These are phyloP conservation scores for Chiua sp. DNA, from an alignment of 1,284 basidiomycete species.

Conservation along the genomic window DNA sequence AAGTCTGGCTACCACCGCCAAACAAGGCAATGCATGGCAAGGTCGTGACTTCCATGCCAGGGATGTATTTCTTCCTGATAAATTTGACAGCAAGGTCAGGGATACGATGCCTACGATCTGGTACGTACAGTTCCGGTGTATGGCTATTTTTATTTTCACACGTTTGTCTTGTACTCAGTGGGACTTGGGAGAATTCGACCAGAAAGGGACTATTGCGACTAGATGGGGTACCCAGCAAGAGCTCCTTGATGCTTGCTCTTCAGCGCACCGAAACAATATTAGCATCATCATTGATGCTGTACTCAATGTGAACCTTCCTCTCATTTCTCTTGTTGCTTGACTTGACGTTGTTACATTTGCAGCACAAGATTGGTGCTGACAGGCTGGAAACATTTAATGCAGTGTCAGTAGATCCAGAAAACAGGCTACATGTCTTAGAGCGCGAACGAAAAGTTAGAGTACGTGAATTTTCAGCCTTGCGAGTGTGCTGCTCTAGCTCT, in stretches of 20 bases:
- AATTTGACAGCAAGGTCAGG: slow-evolving; percentile 59
- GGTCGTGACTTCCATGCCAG: slow-evolving; percentile 42
- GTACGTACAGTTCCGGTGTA: slow-evolving; percentile 43
- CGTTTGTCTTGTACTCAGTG: slow-evolving; percentile 50
- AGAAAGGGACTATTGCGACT: slow-evolving; percentile 82
- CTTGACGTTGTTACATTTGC: slow-evolving; percentile 7
- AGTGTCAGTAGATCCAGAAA: slow-evolving; percentile 72
- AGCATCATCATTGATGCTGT: slow-evolving; percentile 80
- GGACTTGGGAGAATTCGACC: slow-evolving; percentile 93
- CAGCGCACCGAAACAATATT: slow-evolving; percentile 62
- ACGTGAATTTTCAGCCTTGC: slow-evolving; percentile 11
- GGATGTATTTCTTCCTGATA: slow-evolving; percentile 9
- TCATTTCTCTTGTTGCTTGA: slow-evolving; percentile 1
- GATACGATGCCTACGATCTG: slow-evolving; percentile 84
- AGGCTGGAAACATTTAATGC: slow-evolving; percentile 77
- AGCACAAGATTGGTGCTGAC: slow-evolving; percentile 90
- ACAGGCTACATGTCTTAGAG: slow-evolving; percentile 63
- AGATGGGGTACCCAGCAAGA: slow-evolving; percentile 93
- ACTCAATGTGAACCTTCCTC: slow-evolving; percentile 60
- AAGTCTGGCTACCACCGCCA: slow-evolving; percentile 80
- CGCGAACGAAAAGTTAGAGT: slow-evolving; percentile 77
- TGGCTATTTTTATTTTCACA: background rate
- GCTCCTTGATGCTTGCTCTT: slow-evolving; percentile 68
- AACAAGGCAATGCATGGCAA: slow-evolving; percentile 68
- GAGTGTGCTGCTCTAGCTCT: slow-evolving; percentile 8